Evolutionary conservation across 345 rosid genomes (phyloP).

Genomic region (Eucalyptus cloeziana): DNA sequence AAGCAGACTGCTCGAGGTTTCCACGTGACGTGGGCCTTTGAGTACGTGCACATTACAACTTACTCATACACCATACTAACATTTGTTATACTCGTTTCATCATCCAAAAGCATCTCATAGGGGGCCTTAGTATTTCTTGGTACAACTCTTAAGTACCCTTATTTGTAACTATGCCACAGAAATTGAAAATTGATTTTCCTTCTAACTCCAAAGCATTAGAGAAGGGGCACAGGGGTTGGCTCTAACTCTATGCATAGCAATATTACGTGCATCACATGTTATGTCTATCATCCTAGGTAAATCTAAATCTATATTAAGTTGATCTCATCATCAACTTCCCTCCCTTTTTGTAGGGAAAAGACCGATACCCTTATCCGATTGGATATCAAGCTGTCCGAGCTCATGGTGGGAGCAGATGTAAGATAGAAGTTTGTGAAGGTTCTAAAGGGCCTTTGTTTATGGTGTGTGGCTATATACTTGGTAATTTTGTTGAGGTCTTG

Average conservation of each 20-base stretch:
- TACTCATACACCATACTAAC: neutral
- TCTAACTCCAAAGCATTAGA: neutral
- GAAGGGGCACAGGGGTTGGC: neutral
- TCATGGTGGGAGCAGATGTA: constrained; percentile 40
- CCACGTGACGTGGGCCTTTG: neutral
- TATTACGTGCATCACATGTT: neutral
- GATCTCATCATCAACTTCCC: neutral
- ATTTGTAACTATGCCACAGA: neutral
- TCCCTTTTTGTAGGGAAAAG: constrained; percentile 52
- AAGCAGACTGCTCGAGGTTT: no score
- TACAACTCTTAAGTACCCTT: neutral
- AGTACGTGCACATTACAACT: neutral
- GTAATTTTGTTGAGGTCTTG: neutral
- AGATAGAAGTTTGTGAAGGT: constrained; percentile 70
- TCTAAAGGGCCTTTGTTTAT: constrained; percentile 70
- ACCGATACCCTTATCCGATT: constrained; percentile 87
- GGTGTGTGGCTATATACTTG: constrained; percentile 20
- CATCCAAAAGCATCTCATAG: neutral
- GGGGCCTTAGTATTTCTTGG: neutral
- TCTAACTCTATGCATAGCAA: neutral
- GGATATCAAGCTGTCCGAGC: constrained; percentile 67
- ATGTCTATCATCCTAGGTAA: neutral
- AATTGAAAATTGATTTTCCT: neutral
- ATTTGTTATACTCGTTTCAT: neutral
- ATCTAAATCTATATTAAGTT: neutral